phyloP scores from a whole-genome alignment of 192 early-diverging fungal species.

The Coemansia sp. region DNA sequence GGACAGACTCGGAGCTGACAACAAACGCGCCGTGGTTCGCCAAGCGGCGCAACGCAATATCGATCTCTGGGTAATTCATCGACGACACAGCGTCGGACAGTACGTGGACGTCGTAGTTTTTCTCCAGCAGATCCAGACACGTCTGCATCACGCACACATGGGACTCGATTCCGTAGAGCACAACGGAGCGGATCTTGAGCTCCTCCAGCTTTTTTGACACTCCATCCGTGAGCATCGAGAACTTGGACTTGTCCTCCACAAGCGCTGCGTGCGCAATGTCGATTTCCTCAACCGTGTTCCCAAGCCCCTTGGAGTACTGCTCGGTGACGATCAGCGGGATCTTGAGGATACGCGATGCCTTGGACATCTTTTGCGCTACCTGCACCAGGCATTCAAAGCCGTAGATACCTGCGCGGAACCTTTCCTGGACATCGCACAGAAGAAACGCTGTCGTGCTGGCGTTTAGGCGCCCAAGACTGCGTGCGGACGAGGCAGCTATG shows the following conservation, averaged over 20 bases:
- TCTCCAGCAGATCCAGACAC: slow-evolving; percentile 81
- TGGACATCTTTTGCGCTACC: slow-evolving; percentile 85
- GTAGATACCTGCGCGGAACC: slow-evolving; percentile 75
- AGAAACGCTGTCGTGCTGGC: slow-evolving; percentile 77
- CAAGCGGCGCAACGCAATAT: slow-evolving; percentile 74
- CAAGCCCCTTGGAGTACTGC: slow-evolving; percentile 74
- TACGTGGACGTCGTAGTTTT: slow-evolving; percentile 81
- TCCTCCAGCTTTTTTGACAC: slow-evolving; percentile 60
- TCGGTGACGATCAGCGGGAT: slow-evolving; percentile 91
- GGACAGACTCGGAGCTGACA: slow-evolving; percentile 70
- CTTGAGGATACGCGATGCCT: slow-evolving; percentile 69
- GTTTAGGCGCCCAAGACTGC: slow-evolving; percentile 58
- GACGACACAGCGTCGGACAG: slow-evolving; percentile 92
- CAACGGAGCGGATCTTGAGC: slow-evolving; percentile 61
- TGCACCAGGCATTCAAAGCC: slow-evolving; percentile 78
- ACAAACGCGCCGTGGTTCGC: slow-evolving; percentile 71
- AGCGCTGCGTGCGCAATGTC: slow-evolving; percentile 64
- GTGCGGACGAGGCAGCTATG: slow-evolving; percentile 20
- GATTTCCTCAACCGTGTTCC: slow-evolving; percentile 75
- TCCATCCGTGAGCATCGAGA: slow-evolving; percentile 80
- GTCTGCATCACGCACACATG: slow-evolving; percentile 98
- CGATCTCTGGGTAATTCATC: slow-evolving; percentile 78
- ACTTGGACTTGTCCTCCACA: slow-evolving; percentile 76
- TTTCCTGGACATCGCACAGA: slow-evolving; percentile 92
- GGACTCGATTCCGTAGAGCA: slow-evolving; percentile 92